Evolutionary conservation across 2,329 filamentous ascomycete species (phyloP).

Genomic region (Penicillium sp.): DNA sequence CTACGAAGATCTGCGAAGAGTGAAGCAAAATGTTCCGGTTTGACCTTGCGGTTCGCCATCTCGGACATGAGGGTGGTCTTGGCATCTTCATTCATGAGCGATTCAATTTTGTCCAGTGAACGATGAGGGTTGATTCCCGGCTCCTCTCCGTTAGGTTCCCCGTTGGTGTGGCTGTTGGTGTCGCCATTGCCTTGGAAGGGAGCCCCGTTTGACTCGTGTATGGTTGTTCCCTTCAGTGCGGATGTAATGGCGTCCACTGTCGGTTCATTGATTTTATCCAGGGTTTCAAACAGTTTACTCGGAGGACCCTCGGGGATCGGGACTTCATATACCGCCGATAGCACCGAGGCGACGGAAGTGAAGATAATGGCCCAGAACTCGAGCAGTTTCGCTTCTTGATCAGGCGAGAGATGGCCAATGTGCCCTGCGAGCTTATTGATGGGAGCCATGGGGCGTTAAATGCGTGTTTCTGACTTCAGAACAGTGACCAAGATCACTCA

Average conservation of each 20-base stretch:
- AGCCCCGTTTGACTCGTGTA: not conserved
- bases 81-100: conserved; percentile 19
- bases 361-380: conserved; percentile 70
- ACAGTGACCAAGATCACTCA: not conserved
- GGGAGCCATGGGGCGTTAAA: conserved; percentile 10
- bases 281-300: conserved; percentile 20
- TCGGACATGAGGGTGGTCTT: conserved; percentile 15
- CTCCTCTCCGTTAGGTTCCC: not conserved
- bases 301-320: conserved; percentile 17
- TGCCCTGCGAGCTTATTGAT: conserved; percentile 42
- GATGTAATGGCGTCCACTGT: conserved; percentile 22
- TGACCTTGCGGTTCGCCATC: conserved; percentile 18
- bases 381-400: conserved; percentile 81
- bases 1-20: conserved; percentile 20
- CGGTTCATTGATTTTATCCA: conserved; percentile 23
- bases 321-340: conserved; percentile 40
- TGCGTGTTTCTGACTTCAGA: not conserved
- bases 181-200: not conserved
- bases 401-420: conserved; percentile 76
- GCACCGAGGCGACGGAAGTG: conserved; percentile 18
- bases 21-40: conserved; percentile 16
- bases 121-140: conserved; percentile 6
- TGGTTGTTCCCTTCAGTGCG: conserved; percentile 15
- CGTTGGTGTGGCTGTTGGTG: not conserved
- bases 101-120: conserved; percentile 18